A percentile compares a stretch with the other conserved stretches of the same genome.
Evolutionary conservation across 2,329 filamentous ascomycete genomes (phyloP).

Genomic region (Dothideomycetes sp.): DNA sequence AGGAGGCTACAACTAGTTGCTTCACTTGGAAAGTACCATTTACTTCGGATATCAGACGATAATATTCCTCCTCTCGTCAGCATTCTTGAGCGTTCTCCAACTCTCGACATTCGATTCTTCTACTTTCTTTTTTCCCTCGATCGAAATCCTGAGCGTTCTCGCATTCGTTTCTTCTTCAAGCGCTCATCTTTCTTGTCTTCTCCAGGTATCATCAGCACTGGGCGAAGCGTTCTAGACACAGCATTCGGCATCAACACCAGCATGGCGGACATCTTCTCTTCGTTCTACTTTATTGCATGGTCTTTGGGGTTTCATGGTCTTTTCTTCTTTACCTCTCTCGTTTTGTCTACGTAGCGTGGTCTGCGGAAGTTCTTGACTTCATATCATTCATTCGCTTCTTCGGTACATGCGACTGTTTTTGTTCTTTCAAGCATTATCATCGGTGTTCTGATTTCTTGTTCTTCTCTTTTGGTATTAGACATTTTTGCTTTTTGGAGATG

Average conservation of each 20-base stretch:
- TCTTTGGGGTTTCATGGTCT: not conserved
- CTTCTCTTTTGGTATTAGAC: not conserved
- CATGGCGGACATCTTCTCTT: not conserved
- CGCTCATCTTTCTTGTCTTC: not conserved
- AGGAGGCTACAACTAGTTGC: constrained; percentile 22
- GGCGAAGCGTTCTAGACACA: too few species aligned
- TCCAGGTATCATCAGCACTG: too few species aligned
- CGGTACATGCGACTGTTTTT: too few species aligned
- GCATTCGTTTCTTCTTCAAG: not conserved
- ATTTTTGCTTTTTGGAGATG: not conserved
- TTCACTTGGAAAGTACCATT: too few species aligned
- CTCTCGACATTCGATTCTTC: not conserved
- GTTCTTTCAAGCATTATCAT: not conserved
- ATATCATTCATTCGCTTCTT: not conserved
- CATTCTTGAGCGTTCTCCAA: not conserved
- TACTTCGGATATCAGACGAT: too few species aligned
- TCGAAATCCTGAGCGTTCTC: not conserved
- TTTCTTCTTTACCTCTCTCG: not conserved
- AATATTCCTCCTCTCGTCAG: not conserved
- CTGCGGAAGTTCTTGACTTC: not conserved
- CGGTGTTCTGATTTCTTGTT: not conserved
- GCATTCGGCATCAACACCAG: too few species aligned
- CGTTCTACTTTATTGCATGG: not conserved
- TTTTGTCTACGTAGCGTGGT: too few species aligned
- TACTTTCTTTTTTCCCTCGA: not conserved